phyloP scores from a whole-genome alignment of 345 rosid genomes.

The Eutrema japonicum region DNA sequence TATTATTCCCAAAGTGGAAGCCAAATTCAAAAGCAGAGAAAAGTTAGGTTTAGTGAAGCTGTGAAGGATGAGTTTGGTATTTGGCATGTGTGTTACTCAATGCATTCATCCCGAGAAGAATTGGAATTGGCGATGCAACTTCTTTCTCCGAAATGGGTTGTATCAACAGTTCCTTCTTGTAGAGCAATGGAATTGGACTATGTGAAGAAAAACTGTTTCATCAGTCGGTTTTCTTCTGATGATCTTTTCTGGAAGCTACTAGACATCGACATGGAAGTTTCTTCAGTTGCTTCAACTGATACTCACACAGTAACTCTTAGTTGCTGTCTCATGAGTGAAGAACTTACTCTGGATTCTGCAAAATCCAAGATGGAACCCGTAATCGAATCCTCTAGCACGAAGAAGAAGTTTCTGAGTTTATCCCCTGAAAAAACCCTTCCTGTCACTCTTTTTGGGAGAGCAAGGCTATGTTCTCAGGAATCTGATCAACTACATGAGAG shows the following conservation, averaged over 20 bases:
- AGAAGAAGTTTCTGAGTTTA: conserved; percentile 47
- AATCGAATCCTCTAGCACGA: conserved; percentile 35
- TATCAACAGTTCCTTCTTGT: conserved; percentile 78
- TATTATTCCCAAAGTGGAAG: conserved; percentile 45
- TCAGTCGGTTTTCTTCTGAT: conserved; percentile 49
- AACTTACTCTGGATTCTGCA: conserved; percentile 35
- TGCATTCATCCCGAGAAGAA: conserved; percentile 86
- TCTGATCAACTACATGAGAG: conserved; percentile 38
- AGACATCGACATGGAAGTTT: conserved; percentile 55
- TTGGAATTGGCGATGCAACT: conserved; percentile 70
- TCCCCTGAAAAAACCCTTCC: conserved; percentile 53
- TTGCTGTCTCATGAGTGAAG: conserved; percentile 45
- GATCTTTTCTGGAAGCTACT: conserved; percentile 84
- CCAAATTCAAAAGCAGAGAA: conserved; percentile 45
- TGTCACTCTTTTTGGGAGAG: conserved; percentile 76
- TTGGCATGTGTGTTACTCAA: conserved; percentile 93
- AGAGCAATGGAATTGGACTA: conserved; percentile 78
- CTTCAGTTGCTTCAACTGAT: conserved; percentile 41
- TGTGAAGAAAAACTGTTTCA: conserved; percentile 60
- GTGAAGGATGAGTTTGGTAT: conserved; percentile 75
- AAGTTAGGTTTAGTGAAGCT: conserved; percentile 64
- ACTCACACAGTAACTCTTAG: conserved; percentile 23
- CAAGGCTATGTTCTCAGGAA: conserved; percentile 55
- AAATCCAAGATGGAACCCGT: conserved; percentile 40
- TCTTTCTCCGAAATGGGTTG: conserved; percentile 81